Conservation (phyloP, 257 asterid genomes). For the Fraxinus pennsylvanica region DNA sequence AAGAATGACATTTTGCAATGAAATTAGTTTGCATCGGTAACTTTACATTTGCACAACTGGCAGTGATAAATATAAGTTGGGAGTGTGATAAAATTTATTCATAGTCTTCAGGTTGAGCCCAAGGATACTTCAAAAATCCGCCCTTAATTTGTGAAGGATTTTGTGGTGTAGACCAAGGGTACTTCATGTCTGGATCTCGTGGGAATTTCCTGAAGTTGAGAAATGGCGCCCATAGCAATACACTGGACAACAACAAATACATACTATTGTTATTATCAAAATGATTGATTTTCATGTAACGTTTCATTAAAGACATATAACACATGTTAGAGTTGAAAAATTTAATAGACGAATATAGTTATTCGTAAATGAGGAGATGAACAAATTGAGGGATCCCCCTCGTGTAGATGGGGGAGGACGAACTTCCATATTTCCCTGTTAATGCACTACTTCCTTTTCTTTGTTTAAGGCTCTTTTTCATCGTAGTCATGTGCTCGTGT, state of each 20-base stretch:
- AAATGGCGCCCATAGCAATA: constrained; percentile 85
- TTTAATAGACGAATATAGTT: no score
- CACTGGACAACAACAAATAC: background rate
- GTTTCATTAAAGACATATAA: no score
- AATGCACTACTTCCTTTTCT: background rate
- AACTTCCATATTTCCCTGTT: background rate
- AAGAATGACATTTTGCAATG: background rate
- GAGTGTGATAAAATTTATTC: constrained; percentile 29
- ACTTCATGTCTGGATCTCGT: constrained; percentile 55
- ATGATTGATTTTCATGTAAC: no score
- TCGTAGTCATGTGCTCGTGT: background rate
- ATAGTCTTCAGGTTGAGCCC: constrained; percentile 78
- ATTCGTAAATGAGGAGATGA: no score
- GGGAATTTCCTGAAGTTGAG: constrained; percentile 78
- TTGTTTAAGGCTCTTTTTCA: background rate
- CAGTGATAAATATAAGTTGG: background rate
- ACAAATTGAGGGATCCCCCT: background rate
- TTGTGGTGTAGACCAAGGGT: constrained; percentile 78
- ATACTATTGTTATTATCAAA: no score
- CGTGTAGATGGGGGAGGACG: background rate
- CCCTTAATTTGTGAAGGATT: constrained; percentile 58
- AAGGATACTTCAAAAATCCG: constrained; percentile 61
- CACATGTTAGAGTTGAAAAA: no score
- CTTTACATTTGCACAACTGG: background rate
- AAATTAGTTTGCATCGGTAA: background rate